Evolutionary conservation across 2,329 filamentous ascomycete species (phyloP).

Genomic region (Arthrobotrys iridis): DNA sequence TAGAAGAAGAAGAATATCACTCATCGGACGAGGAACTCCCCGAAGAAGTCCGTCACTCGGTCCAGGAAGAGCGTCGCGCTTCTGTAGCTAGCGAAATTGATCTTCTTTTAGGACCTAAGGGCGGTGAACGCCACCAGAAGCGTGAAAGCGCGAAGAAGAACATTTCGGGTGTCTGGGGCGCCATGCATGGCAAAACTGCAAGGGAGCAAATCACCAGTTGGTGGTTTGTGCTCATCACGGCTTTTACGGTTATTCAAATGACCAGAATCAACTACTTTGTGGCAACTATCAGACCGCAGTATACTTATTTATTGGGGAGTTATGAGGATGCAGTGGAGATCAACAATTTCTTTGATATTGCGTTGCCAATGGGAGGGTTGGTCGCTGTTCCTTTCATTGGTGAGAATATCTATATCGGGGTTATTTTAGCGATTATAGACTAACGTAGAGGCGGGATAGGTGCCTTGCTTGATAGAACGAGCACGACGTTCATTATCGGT

Average conservation of each 20-base stretch:
- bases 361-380: conserved; percentile 83
- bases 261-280: conserved; percentile 92
- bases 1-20: conserved; percentile 66
- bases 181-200: conserved; percentile 78
- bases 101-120: conserved; percentile 74
- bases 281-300: conserved; percentile 83
- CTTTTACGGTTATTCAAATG: conserved; percentile 75
- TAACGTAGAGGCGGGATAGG: conserved; percentile 62
- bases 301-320: conserved; percentile 76
- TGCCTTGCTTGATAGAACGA: conserved; percentile 77
- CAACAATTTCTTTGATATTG: conserved; percentile 87
- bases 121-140: conserved; percentile 71
- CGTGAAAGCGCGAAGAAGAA: conserved; percentile 76
- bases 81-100: conserved; percentile 76
- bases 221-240: conserved; percentile 85
- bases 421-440: neutral
- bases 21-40: conserved; percentile 56
- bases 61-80: conserved; percentile 68
- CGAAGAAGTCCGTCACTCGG: conserved; percentile 56
- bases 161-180: conserved; percentile 83
- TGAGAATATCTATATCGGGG: neutral
- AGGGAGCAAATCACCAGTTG: conserved; percentile 77
- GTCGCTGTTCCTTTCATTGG: conserved; percentile 83
- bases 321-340: conserved; percentile 71
- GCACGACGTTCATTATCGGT: conserved; percentile 75